These are phyloP conservation scores for Cornus kousa DNA, from an alignment of 148 eudicot species.

Conservation along the genomic window DNA sequence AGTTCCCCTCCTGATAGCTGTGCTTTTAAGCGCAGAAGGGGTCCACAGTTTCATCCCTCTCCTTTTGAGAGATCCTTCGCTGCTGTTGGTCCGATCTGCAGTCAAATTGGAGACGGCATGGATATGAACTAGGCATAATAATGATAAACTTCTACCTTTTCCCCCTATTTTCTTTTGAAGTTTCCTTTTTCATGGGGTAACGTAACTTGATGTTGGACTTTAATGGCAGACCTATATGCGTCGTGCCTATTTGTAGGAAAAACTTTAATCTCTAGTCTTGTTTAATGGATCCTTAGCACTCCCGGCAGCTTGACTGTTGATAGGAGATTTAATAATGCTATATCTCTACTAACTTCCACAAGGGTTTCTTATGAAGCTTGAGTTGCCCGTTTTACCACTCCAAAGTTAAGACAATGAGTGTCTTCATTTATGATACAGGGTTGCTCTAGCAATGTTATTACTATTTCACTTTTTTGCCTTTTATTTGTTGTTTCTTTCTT, in stretches of 20 bases:
- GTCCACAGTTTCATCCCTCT: conserved; percentile 63
- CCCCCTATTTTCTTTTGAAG: conserved; percentile 9
- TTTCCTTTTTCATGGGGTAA: conserved; percentile 14
- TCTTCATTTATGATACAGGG: neutral
- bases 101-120: conserved; percentile 96
- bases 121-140: conserved; percentile 72
- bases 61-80: conserved; percentile 92
- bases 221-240: conserved; percentile 28
- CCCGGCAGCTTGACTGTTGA: conserved; percentile 2
- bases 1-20: conserved; percentile 67
- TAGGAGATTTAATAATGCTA: conserved; percentile 10
- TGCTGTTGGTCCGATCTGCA: conserved; percentile 86
- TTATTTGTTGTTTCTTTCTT: neutral
- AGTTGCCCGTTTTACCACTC: too few relatives aligned
- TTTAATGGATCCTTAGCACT: conserved; percentile 17
- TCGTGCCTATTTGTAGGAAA: conserved; percentile 40
- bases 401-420: neutral
- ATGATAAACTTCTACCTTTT: conserved; percentile 23
- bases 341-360: neutral
- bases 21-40: conserved; percentile 83
- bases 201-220: conserved; percentile 25
- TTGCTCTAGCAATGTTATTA: neutral
- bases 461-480: neutral
- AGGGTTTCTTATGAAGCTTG: neutral
- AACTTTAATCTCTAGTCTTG: conserved; percentile 20